Evolutionary conservation across 2,329 filamentous ascomycete genomes (phyloP).

Genomic region (Apiospora sp.): DNA sequence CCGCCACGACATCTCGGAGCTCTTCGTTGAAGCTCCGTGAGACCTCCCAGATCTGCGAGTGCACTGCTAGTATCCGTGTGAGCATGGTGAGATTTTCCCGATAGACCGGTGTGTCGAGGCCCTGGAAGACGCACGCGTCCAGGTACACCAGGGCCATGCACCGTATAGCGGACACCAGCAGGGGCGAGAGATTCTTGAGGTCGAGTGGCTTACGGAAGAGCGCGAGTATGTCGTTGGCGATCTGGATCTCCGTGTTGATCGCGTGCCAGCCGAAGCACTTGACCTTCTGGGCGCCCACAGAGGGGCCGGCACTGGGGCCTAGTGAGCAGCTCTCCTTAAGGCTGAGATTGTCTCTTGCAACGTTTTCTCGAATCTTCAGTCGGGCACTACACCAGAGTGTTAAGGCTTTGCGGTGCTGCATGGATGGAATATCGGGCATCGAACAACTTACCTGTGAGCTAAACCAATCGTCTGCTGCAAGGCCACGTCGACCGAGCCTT

Average conservation of each 20-base stretch:
- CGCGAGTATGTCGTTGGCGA: slow-evolving; percentile 42
- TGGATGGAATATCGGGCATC: background rate
- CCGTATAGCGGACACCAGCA: slow-evolving; percentile 35
- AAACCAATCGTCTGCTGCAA: slow-evolving; percentile 47
- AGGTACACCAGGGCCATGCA: slow-evolving; percentile 42
- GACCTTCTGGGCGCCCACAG: slow-evolving; percentile 38
- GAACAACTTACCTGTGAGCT: slow-evolving; percentile 44
- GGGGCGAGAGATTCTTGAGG: slow-evolving; percentile 38
- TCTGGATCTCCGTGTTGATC: slow-evolving; percentile 42
- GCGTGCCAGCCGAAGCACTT: slow-evolving; percentile 43
- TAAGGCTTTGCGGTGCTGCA: background rate
- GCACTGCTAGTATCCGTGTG: slow-evolving; percentile 40
- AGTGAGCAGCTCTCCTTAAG: slow-evolving; percentile 42
- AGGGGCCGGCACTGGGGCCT: slow-evolving; percentile 37
- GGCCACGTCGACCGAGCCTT: slow-evolving; percentile 47
- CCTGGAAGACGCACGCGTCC: slow-evolving; percentile 44
- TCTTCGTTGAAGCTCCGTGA: slow-evolving; percentile 47
- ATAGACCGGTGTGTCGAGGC: slow-evolving; percentile 41
- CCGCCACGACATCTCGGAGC: slow-evolving; percentile 39
- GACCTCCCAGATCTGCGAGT: slow-evolving; percentile 45
- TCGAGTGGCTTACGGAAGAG: slow-evolving; percentile 43
- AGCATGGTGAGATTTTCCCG: slow-evolving; percentile 43
- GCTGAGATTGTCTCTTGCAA: slow-evolving; percentile 38
- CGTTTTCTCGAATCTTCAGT: slow-evolving; percentile 38
- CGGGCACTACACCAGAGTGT: slow-evolving; percentile 34